Evolutionary conservation across 148 eudicot species (phyloP), one percentile per base, ranked within the genome.

Genomic region (Limonium bicolor): DNA sequence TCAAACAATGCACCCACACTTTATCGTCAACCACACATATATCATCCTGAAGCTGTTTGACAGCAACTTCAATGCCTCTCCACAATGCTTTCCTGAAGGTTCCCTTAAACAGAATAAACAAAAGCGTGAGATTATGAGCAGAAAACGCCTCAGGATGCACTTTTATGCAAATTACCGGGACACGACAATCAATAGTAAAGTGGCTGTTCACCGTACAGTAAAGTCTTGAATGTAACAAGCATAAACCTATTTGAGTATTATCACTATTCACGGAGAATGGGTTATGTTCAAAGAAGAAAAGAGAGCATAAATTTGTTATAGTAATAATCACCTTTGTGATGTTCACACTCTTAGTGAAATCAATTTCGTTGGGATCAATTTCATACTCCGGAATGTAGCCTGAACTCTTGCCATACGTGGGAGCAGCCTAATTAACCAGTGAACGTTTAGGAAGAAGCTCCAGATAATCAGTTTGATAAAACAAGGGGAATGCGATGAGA

Each of bases 11-110:
- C 64, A 69, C 95, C 69, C 60, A 92, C 99, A 92, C 83, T 73
- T 85, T 85, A 53, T 85, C 93, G 60, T 80, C 93, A 54, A 75
- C 71, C 21, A 73, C 70, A 53, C 64, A 61, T 54, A 83, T 73
- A 50, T 82, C 99, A 45, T 92, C 95, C 19, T 64, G 77, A 51
- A 92, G 73, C 67, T 50, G 79, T 58, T 92, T 92, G 22, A 92
- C 95, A 25, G 99, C 95, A 59, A 92, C 99, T 68, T 85, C 60
- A 49, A 75, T 92, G 35, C 95, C 99, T 54, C 88, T 62, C 99
- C 99, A 92, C 35, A 80, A 85, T 56, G 99, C 94, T 48, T 70
- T 69, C 22, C 57, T 76, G 54, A 66, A 92, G 56, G 95, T 92
- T 37, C 99, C 99, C 99, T 92, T 16, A 30, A 48, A 18, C 21